A percentile compares a stretch with the other conserved stretches of the same genome.
Evolutionary conservation across 768 basidiomycete genomes (phyloP).

Genomic region (Suillus hirtellus): DNA sequence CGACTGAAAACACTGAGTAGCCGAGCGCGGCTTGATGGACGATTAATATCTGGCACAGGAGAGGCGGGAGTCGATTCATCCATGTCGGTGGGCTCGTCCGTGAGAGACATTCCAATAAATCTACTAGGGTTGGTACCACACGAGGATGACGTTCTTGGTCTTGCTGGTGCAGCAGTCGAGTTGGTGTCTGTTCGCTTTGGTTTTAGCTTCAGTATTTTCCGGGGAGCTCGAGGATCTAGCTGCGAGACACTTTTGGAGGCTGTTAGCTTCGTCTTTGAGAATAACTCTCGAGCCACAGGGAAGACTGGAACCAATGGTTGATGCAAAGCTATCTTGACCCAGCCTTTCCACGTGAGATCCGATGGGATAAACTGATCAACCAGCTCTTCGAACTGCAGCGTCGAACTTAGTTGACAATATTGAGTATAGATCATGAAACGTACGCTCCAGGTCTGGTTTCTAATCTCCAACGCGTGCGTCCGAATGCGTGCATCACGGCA

Average conservation of each 20-base stretch:
- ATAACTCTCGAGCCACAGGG: slow-evolving; percentile 75
- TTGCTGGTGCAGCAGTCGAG: slow-evolving; percentile 15
- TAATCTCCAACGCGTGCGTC: slow-evolving; percentile 79
- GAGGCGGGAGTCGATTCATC: slow-evolving; percentile 18
- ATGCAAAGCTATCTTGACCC: slow-evolving; percentile 82
- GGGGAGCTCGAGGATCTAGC: slow-evolving; percentile 26
- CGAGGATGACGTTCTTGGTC: slow-evolving; percentile 25
- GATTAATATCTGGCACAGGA: slow-evolving; percentile 16
- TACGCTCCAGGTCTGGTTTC: slow-evolving; percentile 83
- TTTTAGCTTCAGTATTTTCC: slow-evolving; percentile 24
- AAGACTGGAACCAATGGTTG: slow-evolving; percentile 77
- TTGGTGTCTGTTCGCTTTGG: slow-evolving; percentile 20
- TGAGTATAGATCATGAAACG: slow-evolving; percentile 28
- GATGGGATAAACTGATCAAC: slow-evolving; percentile 80
- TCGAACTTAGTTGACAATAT: slow-evolving; percentile 12
- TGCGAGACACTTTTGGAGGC: slow-evolving; percentile 38
- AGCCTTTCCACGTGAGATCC: slow-evolving; percentile 75
- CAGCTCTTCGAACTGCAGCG: slow-evolving; percentile 68
- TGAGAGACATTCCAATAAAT: slow-evolving; percentile 35
- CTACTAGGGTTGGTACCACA: slow-evolving; percentile 13
- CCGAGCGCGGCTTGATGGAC: slow-evolving; percentile 29
- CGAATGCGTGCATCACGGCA: slow-evolving; percentile 77
- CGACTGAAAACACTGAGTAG: slow-evolving; percentile 33
- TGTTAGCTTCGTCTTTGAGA: slow-evolving; percentile 76
- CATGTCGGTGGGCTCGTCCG: slow-evolving; percentile 44